Percentiles rank a stretch among this genome's conserved stretches.
phyloP scores from a whole-genome alignment of 2,329 filamentous ascomycete genomes.

The Talaromyces sp. region DNA sequence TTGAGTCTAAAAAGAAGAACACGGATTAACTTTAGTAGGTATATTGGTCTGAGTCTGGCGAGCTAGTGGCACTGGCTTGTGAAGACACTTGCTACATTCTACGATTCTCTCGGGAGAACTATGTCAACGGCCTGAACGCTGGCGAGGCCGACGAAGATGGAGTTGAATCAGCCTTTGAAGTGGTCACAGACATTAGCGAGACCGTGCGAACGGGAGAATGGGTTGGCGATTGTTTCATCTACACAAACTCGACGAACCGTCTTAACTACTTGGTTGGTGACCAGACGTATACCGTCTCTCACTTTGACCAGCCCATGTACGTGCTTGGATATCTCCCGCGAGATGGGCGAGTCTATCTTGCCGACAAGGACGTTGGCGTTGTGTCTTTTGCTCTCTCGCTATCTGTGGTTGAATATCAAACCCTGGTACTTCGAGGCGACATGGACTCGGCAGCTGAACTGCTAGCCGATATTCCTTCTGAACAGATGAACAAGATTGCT shows the following conservation, averaged over 20 bases:
- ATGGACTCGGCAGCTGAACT: constrained; percentile 86
- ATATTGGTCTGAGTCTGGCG: constrained; percentile 96
- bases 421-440: constrained; percentile 85
- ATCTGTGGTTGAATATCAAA: constrained; percentile 93
- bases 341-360: constrained; percentile 90
- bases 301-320: constrained; percentile 95
- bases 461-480: constrained; percentile 74
- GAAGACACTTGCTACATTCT: constrained; percentile 95
- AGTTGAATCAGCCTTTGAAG: constrained; percentile 91
- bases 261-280: constrained; percentile 97
- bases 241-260: constrained; percentile 94
- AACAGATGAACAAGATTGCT: constrained; percentile 96
- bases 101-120: constrained; percentile 83
- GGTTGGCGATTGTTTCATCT: constrained; percentile 98
- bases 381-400: constrained; percentile 88
- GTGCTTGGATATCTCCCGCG: constrained; percentile 90
- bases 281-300: constrained; percentile 94
- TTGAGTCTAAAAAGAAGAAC: background rate
- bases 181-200: constrained; percentile 92
- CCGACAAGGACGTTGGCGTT: constrained; percentile 90
- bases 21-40: constrained; percentile 48
- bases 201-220: constrained; percentile 90
- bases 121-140: constrained; percentile 72
- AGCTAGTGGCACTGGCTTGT: constrained; percentile 85
- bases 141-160: constrained; percentile 84